Evolutionary conservation across 106 monocot species (phyloP), one percentile per base, ranked within the genome.

Genomic region (Chionographis japonica): DNA sequence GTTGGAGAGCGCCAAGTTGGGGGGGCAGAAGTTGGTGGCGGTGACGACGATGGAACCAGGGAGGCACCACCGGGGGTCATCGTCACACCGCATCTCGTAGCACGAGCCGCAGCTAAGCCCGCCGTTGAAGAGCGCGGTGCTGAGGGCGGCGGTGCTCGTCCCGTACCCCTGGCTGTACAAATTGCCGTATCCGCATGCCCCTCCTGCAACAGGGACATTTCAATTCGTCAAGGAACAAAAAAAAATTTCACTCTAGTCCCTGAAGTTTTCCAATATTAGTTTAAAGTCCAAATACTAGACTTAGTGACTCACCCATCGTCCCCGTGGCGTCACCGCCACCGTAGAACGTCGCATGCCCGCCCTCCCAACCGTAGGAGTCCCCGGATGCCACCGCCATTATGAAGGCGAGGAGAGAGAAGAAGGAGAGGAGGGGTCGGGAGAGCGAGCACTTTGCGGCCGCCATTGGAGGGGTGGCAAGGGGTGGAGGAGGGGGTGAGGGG

Each of bases 11-110:
- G 71, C 79, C 6, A 65, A 73, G 73, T 88, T 88, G 1, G 88
- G 88, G 19, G 88, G 88, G 79, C 88, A 88, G 69, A 82, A 84
- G 75, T 88, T 88, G 64, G 88, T 88, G 17, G 88, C 88, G 1
- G 85, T 79, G 18, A 88, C 81, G 37, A 67, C 50, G 69, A 88
- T 81, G 41, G 84, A 62, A n/a, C 81, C 88, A 7, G 88, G 74
- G 4, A 84, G 72, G 81, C 88, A 88, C 81, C 79, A 85, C 52
- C 17, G 20, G 37, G 69, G 69, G 62, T 81, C 88, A 53, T 54
- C 43, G 62, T 50, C 50, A 73, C 88, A 88, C 51, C 49, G 46
- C 63, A 88, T 17, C 72, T 88, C 84, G 68, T 84, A 88, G 78
- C 88, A 88, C 2, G 84, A 71, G 18, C 88, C 88, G 63, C 88